phyloP scores from a whole-genome alignment of 2,329 filamentous ascomycete genomes.

The Hypomyces perniciosus region DNA sequence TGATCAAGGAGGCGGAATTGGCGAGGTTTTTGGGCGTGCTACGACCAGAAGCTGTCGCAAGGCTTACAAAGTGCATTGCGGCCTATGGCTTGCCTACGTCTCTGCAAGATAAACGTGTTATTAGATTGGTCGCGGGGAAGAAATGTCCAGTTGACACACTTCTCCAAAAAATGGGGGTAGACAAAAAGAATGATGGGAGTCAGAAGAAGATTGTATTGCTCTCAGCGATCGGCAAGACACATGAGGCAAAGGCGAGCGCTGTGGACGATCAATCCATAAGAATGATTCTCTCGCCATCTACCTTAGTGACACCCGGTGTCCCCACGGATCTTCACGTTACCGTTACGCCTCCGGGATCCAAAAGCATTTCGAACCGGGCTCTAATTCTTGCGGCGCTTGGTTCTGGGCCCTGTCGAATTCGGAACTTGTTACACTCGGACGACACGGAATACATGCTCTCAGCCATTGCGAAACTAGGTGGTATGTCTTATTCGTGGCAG shows the following conservation, averaged over 20 bases:
- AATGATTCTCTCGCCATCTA: constrained; percentile 73
- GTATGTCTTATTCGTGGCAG: constrained; percentile 88
- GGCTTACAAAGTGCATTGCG: constrained; percentile 88
- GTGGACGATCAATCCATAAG: constrained; percentile 83
- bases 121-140: constrained; percentile 78
- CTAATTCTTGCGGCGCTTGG: constrained; percentile 90
- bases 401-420: constrained; percentile 77
- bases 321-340: constrained; percentile 59
- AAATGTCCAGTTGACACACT: constrained; percentile 80
- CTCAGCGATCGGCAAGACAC: constrained; percentile 79
- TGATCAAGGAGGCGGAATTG: constrained; percentile 96
- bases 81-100: constrained; percentile 87
- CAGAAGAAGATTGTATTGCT: constrained; percentile 96
- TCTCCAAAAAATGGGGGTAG: constrained; percentile 89
- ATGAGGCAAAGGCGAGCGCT: constrained; percentile 81
- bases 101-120: constrained; percentile 73
- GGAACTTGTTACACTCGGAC: constrained; percentile 90
- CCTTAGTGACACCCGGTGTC: constrained; percentile 68
- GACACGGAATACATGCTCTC: constrained; percentile 97
- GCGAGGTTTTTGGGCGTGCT: constrained; percentile 83
- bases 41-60: constrained; percentile 78
- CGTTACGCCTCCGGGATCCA: constrained; percentile 88
- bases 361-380: constrained; percentile 95
- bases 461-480: constrained; percentile 77
- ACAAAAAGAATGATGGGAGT: constrained; percentile 95